These are phyloP conservation scores for Trichophyton verrucosum DNA, from an alignment of 2,329 filamentous ascomycete genomes.

Conservation along the genomic window DNA sequence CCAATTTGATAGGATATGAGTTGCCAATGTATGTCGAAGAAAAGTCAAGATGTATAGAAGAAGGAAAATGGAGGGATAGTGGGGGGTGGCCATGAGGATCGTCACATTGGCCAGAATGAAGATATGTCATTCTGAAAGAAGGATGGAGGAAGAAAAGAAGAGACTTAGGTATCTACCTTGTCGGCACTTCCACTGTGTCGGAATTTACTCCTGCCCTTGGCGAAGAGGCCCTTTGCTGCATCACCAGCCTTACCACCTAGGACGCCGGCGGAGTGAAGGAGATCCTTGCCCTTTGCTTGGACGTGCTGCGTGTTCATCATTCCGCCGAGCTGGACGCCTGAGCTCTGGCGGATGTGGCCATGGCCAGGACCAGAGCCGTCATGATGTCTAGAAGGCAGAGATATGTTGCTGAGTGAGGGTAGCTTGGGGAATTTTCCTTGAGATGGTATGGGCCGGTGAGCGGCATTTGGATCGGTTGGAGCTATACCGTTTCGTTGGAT, in stretches of 20 bases:
- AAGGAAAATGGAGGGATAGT: neutral
- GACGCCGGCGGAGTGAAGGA: constrained; percentile 69
- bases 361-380: constrained; percentile 24
- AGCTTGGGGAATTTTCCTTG: constrained; percentile 33
- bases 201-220: constrained; percentile 80
- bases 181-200: constrained; percentile 51
- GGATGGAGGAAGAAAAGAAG: constrained; percentile 16
- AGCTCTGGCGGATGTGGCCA: constrained; percentile 25
- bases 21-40: neutral
- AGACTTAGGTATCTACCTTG: constrained; percentile 72
- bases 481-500: constrained; percentile 26
- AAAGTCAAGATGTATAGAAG: neutral
- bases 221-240: constrained; percentile 80
- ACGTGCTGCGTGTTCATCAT: constrained; percentile 49
- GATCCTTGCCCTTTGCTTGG: constrained; percentile 74
- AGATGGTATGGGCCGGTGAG: constrained; percentile 21
- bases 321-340: constrained; percentile 25
- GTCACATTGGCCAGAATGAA: neutral
- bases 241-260: constrained; percentile 58
- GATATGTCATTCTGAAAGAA: neutral
- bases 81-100: neutral
- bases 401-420: constrained; percentile 22
- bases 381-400: constrained; percentile 17
- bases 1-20: neutral
- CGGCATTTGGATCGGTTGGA: constrained; percentile 16